Conservation (phyloP, 1,284 basidiomycete genomes). For the Moniliophthora roreri region DNA sequence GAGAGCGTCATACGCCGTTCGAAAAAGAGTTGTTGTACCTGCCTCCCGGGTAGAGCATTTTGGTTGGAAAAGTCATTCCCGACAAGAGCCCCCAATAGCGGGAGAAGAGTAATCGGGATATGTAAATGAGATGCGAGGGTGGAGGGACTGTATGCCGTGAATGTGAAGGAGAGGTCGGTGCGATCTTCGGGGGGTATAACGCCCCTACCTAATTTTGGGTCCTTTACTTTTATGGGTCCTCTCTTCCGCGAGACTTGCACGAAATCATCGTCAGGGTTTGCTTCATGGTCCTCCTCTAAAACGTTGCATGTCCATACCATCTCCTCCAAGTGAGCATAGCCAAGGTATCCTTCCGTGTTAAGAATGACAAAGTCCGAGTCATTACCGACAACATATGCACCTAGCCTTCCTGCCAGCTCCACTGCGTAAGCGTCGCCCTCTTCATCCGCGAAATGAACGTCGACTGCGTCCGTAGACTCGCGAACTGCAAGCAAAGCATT, state of each 20-base stretch:
- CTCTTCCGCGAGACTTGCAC: constrained; percentile 50
- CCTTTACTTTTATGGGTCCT: constrained; percentile 26
- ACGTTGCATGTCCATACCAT: constrained; percentile 64
- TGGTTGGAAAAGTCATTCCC: constrained; percentile 82
- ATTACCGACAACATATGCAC: constrained; percentile 74
- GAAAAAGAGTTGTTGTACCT: constrained; percentile 67
- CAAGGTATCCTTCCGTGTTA: constrained; percentile 68
- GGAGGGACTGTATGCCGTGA: constrained; percentile 64
- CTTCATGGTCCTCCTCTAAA: background rate
- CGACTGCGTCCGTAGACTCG: constrained; percentile 35
- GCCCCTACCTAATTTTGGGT: constrained; percentile 36
- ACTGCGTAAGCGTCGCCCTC: constrained; percentile 89
- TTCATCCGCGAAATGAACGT: constrained; percentile 75
- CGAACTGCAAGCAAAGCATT: constrained; percentile 52
- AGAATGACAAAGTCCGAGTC: constrained; percentile 86
- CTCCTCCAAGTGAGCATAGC: constrained; percentile 81
- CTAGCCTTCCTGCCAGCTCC: constrained; percentile 68
- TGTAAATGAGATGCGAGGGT: constrained; percentile 65
- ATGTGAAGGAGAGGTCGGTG: constrained; percentile 46
- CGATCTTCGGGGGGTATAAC: constrained; percentile 54
- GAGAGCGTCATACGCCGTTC: constrained; percentile 52
- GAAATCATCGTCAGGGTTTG: constrained; percentile 42
- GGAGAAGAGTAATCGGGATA: constrained; percentile 72
- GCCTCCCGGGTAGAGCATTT: constrained; percentile 40
- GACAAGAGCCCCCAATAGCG: constrained; percentile 81